phyloP scores from a whole-genome alignment of 805 yeast genomes.

The Spathaspora gorwiae region DNA sequence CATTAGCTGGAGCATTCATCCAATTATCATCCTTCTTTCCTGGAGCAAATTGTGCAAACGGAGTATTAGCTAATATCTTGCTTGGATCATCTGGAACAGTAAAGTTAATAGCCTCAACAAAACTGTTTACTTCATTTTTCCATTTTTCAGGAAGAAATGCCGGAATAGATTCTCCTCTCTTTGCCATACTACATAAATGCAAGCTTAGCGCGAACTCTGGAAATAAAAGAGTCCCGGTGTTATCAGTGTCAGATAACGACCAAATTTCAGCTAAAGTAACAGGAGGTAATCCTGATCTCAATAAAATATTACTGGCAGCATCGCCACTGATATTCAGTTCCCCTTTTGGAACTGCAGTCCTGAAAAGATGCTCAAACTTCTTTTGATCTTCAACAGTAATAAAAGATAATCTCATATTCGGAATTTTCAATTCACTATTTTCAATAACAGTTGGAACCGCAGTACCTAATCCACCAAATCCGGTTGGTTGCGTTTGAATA shows the following conservation, averaged over 20 bases:
- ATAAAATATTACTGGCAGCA: slow-evolving; percentile 71
- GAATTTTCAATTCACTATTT: slow-evolving; percentile 60
- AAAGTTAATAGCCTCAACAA: slow-evolving; percentile 84
- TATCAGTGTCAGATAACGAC: slow-evolving; percentile 86
- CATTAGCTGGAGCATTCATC: slow-evolving; percentile 32
- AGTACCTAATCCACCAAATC: slow-evolving; percentile 24
- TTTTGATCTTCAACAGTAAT: slow-evolving; percentile 81
- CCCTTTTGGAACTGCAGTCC: slow-evolving; percentile 70
- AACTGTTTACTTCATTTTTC: slow-evolving; percentile 78
- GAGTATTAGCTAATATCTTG: slow-evolving; percentile 40
- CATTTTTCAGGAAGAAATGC: slow-evolving; percentile 64
- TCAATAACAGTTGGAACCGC: slow-evolving; percentile 35
- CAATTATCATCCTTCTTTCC: slow-evolving; percentile 20
- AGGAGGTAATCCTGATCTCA: slow-evolving; percentile 76
- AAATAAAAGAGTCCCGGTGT: slow-evolving; percentile 78
- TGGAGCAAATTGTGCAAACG: slow-evolving; percentile 29
- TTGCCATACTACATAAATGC: slow-evolving; percentile 74
- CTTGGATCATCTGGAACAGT: slow-evolving; percentile 58
- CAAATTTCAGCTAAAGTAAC: slow-evolving; percentile 78
- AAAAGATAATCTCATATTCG: slow-evolving; percentile 75
- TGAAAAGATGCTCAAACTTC: slow-evolving; percentile 79
- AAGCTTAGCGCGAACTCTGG: slow-evolving; percentile 94
- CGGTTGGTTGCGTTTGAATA: slow-evolving; percentile 43
- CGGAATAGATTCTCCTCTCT: slow-evolving; percentile 79
- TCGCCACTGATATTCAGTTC: slow-evolving; percentile 67